These are phyloP conservation scores for Cryptococcus sp. DNA, from an alignment of 1,284 basidiomycete genomes.

Conservation along the genomic window DNA sequence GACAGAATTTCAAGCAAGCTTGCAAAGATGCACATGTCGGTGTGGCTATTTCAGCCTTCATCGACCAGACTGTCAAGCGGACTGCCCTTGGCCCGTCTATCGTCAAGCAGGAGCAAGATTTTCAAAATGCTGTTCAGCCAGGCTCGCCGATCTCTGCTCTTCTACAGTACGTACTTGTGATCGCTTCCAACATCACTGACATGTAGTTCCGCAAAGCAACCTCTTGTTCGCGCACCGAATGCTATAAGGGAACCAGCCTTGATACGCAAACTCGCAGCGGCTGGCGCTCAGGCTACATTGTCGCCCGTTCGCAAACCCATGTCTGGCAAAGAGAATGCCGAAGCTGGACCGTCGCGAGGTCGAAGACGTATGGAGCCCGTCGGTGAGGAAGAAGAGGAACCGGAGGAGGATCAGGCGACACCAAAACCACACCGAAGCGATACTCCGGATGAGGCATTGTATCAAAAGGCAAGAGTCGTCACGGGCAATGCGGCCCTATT, in stretches of 20 bases:
- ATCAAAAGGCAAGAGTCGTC: constrained; percentile 79
- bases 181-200: neutral
- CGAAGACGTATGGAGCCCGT: constrained; percentile 52
- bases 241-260: constrained; percentile 55
- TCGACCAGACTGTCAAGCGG: constrained; percentile 16
- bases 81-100: constrained; percentile 50
- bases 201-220: constrained; percentile 73
- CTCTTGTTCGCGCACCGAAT: constrained; percentile 65
- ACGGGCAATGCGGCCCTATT: constrained; percentile 66
- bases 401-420: constrained; percentile 42
- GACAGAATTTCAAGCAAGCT: constrained; percentile 59
- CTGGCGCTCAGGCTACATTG: constrained; percentile 40
- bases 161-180: constrained; percentile 51
- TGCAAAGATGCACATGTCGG: constrained; percentile 39
- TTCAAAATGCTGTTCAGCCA: constrained; percentile 91
- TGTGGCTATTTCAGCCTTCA: constrained; percentile 24
- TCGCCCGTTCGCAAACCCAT: constrained; percentile 42
- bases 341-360: constrained; percentile 14
- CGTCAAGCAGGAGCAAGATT: constrained; percentile 88
- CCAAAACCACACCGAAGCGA: constrained; percentile 6
- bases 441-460: constrained; percentile 46
- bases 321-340: constrained; percentile 11
- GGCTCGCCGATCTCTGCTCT: constrained; percentile 90
- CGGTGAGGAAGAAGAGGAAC: constrained; percentile 53
- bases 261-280: constrained; percentile 54